Evolutionary conservation across 768 basidiomycete species (phyloP).

Genomic region (Agrocybe praecox): DNA sequence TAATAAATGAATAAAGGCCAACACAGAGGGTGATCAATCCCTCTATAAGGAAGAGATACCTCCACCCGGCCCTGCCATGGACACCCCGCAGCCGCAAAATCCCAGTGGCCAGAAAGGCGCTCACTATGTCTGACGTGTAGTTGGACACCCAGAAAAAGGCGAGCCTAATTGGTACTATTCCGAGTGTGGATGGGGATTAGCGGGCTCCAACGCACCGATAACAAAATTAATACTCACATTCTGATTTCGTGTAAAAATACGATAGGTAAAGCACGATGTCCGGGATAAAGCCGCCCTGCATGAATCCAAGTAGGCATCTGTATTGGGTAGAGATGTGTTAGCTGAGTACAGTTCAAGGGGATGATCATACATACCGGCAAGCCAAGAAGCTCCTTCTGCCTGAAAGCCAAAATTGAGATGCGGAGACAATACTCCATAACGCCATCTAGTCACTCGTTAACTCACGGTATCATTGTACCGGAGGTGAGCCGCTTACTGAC

Average conservation of each 20-base stretch:
- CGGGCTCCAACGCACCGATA: too few relatives aligned
- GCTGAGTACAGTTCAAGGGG: constrained; percentile 25
- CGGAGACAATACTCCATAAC: constrained; percentile 55
- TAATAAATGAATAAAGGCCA: constrained; percentile 52
- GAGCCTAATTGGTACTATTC: constrained; percentile 55
- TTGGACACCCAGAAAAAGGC: constrained; percentile 70
- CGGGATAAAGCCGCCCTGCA: constrained; percentile 67
- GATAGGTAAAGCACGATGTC: constrained; percentile 68
- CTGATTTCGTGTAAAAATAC: background rate
- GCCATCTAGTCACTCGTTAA: constrained; percentile 32
- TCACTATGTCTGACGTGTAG: constrained; percentile 52
- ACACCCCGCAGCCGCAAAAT: constrained; percentile 57
- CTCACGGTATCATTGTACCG: background rate
- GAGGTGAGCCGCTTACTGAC: background rate
- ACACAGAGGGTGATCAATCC: constrained; percentile 49
- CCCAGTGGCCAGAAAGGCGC: constrained; percentile 66
- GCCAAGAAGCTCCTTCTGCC: constrained; percentile 56
- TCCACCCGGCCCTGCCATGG: constrained; percentile 55
- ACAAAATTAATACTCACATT: constrained; percentile 18
- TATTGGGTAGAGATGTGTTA: background rate
- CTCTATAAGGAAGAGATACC: constrained; percentile 57
- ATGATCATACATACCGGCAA: constrained; percentile 23
- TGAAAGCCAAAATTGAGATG: constrained; percentile 57
- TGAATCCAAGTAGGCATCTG: constrained; percentile 46
- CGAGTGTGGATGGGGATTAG: too few relatives aligned